Evolutionary conservation across 2,329 filamentous ascomycete genomes (phyloP).

Genomic region (Cordyceps tenuipes): DNA sequence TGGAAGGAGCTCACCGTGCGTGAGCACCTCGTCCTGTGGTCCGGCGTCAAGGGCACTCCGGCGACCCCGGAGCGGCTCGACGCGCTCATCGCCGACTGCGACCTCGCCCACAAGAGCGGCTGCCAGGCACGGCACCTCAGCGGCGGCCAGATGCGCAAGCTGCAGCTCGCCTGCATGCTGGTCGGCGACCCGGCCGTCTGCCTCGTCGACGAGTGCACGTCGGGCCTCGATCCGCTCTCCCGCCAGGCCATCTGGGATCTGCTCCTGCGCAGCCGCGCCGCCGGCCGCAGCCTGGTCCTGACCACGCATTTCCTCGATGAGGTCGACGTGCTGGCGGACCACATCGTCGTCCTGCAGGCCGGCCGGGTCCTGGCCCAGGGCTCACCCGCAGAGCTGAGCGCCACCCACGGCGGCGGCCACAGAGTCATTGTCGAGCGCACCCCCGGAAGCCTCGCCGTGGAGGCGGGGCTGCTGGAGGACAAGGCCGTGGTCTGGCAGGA

Average conservation of each 20-base stretch:
- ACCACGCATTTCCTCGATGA: constrained; percentile 67
- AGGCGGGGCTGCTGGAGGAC: background rate
- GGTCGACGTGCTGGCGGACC: constrained; percentile 58
- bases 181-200: constrained; percentile 59
- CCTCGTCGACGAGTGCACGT: constrained; percentile 62
- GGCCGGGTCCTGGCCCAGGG: constrained; percentile 55
- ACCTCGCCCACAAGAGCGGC: constrained; percentile 49
- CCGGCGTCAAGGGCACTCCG: constrained; percentile 43
- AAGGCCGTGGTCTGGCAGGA: constrained; percentile 29
- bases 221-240: constrained; percentile 58
- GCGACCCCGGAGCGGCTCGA: constrained; percentile 39
- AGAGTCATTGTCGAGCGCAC: constrained; percentile 36
- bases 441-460: background rate
- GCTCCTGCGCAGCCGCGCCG: constrained; percentile 53
- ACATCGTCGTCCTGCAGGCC: constrained; percentile 57
- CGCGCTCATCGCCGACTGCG: constrained; percentile 48
- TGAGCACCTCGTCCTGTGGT: constrained; percentile 58
- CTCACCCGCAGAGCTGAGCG: constrained; percentile 56
- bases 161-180: constrained; percentile 65
- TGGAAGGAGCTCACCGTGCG: constrained; percentile 58
- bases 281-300: constrained; percentile 53
- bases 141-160: constrained; percentile 62
- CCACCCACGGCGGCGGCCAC: constrained; percentile 55
- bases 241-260: constrained; percentile 64
- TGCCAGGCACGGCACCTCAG: constrained; percentile 50